Conservation (phyloP, 345 rosid genomes). For the Luvunga scandens region DNA sequence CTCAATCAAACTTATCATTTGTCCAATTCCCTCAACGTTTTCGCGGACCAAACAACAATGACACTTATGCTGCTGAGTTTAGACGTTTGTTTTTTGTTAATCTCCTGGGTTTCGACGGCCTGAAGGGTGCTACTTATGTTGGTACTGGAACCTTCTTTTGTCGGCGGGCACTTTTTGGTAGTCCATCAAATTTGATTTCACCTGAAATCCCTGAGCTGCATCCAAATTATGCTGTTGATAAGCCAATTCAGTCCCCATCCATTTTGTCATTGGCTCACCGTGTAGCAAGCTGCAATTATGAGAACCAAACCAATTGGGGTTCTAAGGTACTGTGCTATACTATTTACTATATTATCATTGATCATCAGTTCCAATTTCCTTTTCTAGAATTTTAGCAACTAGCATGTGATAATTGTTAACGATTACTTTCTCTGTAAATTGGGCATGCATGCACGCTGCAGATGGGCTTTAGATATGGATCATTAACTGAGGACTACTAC, state of each 20-base stretch:
- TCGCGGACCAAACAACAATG: slow-evolving; percentile 47
- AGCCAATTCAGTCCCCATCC: slow-evolving; percentile 27
- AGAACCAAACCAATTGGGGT: slow-evolving; percentile 62
- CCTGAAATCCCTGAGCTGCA: slow-evolving; percentile 39
- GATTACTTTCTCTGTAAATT: slow-evolving; percentile 1
- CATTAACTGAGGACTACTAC: slow-evolving; percentile 66
- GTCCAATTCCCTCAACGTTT: slow-evolving; percentile 75
- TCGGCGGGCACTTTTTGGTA: slow-evolving; percentile 55
- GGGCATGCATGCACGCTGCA: slow-evolving; percentile 36
- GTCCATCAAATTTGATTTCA: slow-evolving; percentile 22
- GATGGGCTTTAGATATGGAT: slow-evolving; percentile 70
- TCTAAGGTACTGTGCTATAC: slow-evolving; percentile 30
- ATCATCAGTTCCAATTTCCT: too few relatives aligned
- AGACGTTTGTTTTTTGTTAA: slow-evolving; percentile 39
- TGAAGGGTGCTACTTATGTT: slow-evolving; percentile 39
- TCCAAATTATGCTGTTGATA: slow-evolving; percentile 18
- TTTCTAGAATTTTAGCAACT: too few relatives aligned
- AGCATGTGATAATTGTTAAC: too few relatives aligned
- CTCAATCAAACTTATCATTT: slow-evolving; percentile 26
- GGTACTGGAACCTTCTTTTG: slow-evolving; percentile 72
- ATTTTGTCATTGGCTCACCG: slow-evolving; percentile 40
- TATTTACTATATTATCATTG: too few relatives aligned
- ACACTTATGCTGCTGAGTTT: slow-evolving; percentile 47
- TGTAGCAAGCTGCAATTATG: slow-evolving; percentile 56
- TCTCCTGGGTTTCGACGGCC: slow-evolving; percentile 48